Conservation (phyloP, 1,284 basidiomycete species). For the Cryptococcus wingfieldii region DNA sequence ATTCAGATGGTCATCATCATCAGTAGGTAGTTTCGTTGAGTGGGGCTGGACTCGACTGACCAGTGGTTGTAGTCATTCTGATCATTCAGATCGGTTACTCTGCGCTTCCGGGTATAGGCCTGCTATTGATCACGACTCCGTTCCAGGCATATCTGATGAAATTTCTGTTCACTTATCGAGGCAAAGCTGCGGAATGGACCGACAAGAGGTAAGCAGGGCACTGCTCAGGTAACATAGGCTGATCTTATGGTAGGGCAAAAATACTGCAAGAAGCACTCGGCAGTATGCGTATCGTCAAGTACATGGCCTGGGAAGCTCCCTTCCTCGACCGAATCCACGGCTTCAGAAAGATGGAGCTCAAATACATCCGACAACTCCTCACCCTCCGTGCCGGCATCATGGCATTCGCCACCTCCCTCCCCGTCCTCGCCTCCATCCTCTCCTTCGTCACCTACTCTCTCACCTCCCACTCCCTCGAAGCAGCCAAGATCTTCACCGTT, state of each 20-base stretch:
- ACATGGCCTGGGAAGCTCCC: conserved; percentile 57
- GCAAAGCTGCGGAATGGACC: conserved; percentile 82
- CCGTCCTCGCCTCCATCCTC: conserved; percentile 75
- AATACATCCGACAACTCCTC: conserved; percentile 69
- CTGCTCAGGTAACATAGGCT: neutral
- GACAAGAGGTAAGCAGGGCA: conserved; percentile 42
- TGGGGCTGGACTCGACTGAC: neutral
- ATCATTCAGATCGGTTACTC: conserved; percentile 52
- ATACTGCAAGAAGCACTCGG: conserved; percentile 60
- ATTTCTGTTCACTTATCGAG: conserved; percentile 64
- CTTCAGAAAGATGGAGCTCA: conserved; percentile 70
- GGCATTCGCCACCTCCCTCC: conserved; percentile 56
- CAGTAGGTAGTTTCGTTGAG: conserved; percentile 6
- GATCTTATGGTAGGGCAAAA: conserved; percentile 48
- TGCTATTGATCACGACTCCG: conserved; percentile 65
- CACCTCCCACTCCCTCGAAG: conserved; percentile 61
- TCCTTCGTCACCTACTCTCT: conserved; percentile 77
- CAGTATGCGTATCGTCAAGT: conserved; percentile 85
- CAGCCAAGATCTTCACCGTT: conserved; percentile 66
- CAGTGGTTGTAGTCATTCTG: conserved; percentile 44
- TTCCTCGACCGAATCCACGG: conserved; percentile 64
- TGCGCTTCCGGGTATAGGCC: conserved; percentile 54
- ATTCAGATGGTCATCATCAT: conserved; percentile 42
- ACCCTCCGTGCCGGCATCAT: conserved; percentile 51
- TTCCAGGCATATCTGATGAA: conserved; percentile 71